Conservation (phyloP, 2,329 filamentous ascomycete genomes). For the Corynespora cassiicola region DNA sequence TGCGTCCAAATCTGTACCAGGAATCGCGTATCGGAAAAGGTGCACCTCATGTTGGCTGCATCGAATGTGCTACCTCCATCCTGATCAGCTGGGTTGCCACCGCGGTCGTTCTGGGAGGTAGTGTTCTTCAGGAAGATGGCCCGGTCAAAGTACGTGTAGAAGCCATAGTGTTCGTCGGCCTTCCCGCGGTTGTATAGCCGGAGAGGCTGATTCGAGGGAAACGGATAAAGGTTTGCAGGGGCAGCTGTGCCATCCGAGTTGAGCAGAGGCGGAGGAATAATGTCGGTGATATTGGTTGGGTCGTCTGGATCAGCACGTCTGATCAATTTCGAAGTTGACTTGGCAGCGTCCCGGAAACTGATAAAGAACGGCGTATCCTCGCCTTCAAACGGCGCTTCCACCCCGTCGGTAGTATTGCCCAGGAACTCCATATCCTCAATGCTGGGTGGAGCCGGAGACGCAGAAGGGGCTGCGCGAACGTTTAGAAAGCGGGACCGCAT, state of each 20-base stretch:
- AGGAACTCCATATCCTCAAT: constrained; percentile 79
- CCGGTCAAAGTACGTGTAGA: constrained; percentile 91
- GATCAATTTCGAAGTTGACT: constrained; percentile 30
- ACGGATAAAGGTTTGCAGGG: constrained; percentile 74
- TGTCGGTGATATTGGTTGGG: constrained; percentile 52
- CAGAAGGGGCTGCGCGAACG: constrained; percentile 41
- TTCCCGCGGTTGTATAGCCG: constrained; percentile 84
- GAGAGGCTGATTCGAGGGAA: constrained; percentile 74
- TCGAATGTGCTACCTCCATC: constrained; percentile 58
- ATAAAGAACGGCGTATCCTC: constrained; percentile 91
- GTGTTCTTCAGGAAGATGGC: constrained; percentile 79
- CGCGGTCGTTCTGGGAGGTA: constrained; percentile 51
- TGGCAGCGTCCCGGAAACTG: constrained; percentile 63
- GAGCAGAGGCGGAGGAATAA: constrained; percentile 69
- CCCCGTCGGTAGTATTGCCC: constrained; percentile 83
- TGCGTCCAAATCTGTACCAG: constrained; percentile 68
- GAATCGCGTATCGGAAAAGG: constrained; percentile 67
- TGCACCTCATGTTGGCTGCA: constrained; percentile 59
- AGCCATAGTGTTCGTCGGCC: constrained; percentile 86
- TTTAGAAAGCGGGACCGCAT: constrained; percentile 36
- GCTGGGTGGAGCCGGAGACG: constrained; percentile 65
- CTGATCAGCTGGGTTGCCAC: constrained; percentile 51
- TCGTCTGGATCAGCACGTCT: constrained; percentile 43
- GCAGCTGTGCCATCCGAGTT: constrained; percentile 75
- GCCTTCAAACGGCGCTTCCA: constrained; percentile 74